Percentiles rank a stretch among this genome's conserved stretches.
phyloP scores from a whole-genome alignment of 2,329 filamentous ascomycete species.

The Peltaster fructicola region DNA sequence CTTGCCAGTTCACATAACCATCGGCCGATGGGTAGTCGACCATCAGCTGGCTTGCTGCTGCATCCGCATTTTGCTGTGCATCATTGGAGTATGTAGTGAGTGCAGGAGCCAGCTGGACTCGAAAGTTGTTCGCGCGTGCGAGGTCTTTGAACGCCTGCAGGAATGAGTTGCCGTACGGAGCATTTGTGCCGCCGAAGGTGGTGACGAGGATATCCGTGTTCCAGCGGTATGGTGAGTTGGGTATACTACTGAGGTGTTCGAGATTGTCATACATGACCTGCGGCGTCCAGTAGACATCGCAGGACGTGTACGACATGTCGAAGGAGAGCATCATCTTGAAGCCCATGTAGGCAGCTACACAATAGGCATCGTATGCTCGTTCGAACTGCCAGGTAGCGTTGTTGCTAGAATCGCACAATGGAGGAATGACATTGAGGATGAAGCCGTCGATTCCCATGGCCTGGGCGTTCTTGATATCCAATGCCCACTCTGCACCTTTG shows the following conservation, averaged over 20 bases:
- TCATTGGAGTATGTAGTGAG: constrained; percentile 17
- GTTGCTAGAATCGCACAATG: constrained; percentile 14
- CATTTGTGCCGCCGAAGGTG: constrained; percentile 19
- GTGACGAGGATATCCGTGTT: constrained; percentile 21
- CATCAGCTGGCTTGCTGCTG: constrained; percentile 13
- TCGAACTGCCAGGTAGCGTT: constrained; percentile 17
- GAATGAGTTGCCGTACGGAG: constrained; percentile 20
- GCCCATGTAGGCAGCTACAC: constrained; percentile 16
- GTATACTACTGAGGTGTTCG: constrained; percentile 15
- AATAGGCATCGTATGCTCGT: constrained; percentile 20
- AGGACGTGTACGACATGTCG: constrained; percentile 21
- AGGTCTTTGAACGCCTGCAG: constrained; percentile 19
- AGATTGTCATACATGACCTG: constrained; percentile 20
- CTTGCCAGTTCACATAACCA: constrained; percentile 24
- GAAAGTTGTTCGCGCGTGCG: constrained; percentile 16
- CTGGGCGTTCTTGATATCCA: constrained; percentile 18
- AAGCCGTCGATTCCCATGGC: constrained; percentile 21
- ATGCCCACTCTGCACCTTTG: constrained; percentile 17
- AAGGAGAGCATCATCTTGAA: constrained; percentile 23
- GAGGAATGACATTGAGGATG: constrained; percentile 21
- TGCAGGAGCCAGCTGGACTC: constrained; percentile 19
- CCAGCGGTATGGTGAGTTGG: constrained; percentile 19
- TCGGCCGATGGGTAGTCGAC: constrained; percentile 19
- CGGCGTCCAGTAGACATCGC: constrained; percentile 21
- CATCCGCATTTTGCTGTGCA: constrained; percentile 12